Evolutionary conservation across 1,139 yeast genomes (phyloP), one percentile per base, ranked within the genome.

Genomic region (Yamadazyma buinensis): DNA sequence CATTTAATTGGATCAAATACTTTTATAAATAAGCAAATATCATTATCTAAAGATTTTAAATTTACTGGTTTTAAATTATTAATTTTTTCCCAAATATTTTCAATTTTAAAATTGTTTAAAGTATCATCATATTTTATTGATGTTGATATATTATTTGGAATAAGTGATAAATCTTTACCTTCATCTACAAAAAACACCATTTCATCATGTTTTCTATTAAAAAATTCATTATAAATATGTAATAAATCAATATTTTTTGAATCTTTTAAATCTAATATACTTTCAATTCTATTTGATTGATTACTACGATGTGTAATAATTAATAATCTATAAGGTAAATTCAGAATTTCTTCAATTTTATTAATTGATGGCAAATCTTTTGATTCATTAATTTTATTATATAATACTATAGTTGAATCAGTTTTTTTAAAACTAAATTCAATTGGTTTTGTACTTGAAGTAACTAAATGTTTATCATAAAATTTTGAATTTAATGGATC

Each of bases 261-360:
- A 20, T 35, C 42, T 7, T 52, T 48, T 12, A 39, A 33, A 23
- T 35, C 42, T 9, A 63, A 61, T 4, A 59, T 64, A 2, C 70
- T 65, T 40, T 79, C 83, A 1, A 85, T 75, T 46, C 97, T 70
- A 35, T 76, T 64, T 0, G 97, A 85, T 42, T 75, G 77, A 54
- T 87, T 87, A 46, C 82, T 77, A 39, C 97, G 73, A 48, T 76
- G 79, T 19, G 73, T 76, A 59, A 86, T 68, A 11, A 74, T 61
- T 77, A 94, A 76, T 42, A 85, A 70, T 38, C 84, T 68, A 31
- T 83, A 71, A 2, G 67, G 64, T 19, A 58, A 48, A 1, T 21
- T 52, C 1, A 61, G 55, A 3, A 61, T 44, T 19, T 59, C 47
- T 10, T 57, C 58, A 15, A 71, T 52, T 1, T 39, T 33, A 1